Conservation (phyloP, 1,139 yeast species). For the Zygotorulaspora mrakii region DNA sequence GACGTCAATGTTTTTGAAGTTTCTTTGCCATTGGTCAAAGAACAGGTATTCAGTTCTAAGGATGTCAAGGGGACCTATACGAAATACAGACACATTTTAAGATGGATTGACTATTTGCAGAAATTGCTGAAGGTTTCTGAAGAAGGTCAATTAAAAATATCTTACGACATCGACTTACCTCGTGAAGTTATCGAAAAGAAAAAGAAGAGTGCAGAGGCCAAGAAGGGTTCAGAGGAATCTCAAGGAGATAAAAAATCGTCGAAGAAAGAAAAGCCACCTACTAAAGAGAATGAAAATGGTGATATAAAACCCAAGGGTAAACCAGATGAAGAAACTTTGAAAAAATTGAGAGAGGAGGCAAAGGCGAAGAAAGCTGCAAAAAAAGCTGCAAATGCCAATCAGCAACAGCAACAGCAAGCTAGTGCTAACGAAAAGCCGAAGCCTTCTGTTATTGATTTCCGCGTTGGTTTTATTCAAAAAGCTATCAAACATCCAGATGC, state of each 20-base stretch:
- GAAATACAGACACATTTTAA: slow-evolving; percentile 76
- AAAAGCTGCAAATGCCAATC: slow-evolving; percentile 62
- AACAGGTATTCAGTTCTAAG: slow-evolving; percentile 45
- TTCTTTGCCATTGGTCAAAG: slow-evolving; percentile 55
- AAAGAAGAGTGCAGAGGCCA: slow-evolving; percentile 44
- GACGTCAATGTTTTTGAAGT: slow-evolving; percentile 69
- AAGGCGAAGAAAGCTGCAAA: slow-evolving; percentile 73
- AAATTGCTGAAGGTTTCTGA: slow-evolving; percentile 54
- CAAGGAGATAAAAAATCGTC: too few relatives aligned
- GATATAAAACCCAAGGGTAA: slow-evolving; percentile 39
- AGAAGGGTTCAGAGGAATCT: slow-evolving; percentile 32
- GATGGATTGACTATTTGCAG: slow-evolving; percentile 91
- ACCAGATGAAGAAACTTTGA: slow-evolving; percentile 62
- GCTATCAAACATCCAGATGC: slow-evolving; percentile 98
- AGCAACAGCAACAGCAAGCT: slow-evolving; percentile 49
- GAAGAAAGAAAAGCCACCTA: slow-evolving; percentile 37
- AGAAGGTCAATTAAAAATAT: slow-evolving; percentile 49
- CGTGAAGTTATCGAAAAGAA: slow-evolving; percentile 62
- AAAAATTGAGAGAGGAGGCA: slow-evolving; percentile 60
- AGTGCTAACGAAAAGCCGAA: slow-evolving; percentile 60
- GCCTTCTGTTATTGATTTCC: slow-evolving; percentile 84
- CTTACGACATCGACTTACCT: slow-evolving; percentile 62
- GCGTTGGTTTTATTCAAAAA: slow-evolving; percentile 95
- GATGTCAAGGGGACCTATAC: slow-evolving; percentile 38
- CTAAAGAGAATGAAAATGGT: slow-evolving; percentile 38